Evolutionary conservation across 2,329 filamentous ascomycete species (phyloP), one percentile per base, ranked within the genome.

Genomic region (Ambrosiella beaveri): DNA sequence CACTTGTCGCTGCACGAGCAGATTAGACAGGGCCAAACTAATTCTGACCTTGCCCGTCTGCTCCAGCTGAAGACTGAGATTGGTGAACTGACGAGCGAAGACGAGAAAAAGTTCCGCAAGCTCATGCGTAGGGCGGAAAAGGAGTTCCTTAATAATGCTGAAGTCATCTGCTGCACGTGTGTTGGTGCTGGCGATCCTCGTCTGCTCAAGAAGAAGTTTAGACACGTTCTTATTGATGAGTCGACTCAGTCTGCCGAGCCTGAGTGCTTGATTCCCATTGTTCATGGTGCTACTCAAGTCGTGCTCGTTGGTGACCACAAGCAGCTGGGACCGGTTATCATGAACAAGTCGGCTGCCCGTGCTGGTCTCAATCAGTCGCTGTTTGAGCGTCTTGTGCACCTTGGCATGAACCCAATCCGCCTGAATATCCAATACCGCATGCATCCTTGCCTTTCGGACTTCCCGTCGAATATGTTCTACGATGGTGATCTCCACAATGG

Each of bases 261-360:
- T 0, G 93, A 98, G 70, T 98, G 93, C 70, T 95, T 98, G 88
- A 98, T 98, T 65, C 93, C 93, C 15, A 75, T 98, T 45, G 91
- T 98, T 38, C 78, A 98, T 19, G 93, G 93, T 55, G 98, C 93
- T 76, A 98, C 98, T 74, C 93, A 98, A 70, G 89, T 96, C 54
- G 93, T 98, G n/a, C 79, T 98, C 40, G 93, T 98, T 47, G 93
- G 93, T 67, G 93, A 98, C 67, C 93, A 98, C 71, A 94, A 97
- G 71, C 93, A 98, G 69, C 81, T 98, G 63, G 93, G 93, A 0
- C 93, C 93, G 1, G 93, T 98, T 65, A 97, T 98, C 68, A 98
- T 98, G 91, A 98, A 98, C 78, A 98, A 98, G 78, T 97, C 97
- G 72, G 93, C 93, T 12, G 93, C 93, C 62, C 97, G 97, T 72